Base-by-base conservation (phyloP, 208 protist genomes). In the Trichomonas tenax region DNA sequence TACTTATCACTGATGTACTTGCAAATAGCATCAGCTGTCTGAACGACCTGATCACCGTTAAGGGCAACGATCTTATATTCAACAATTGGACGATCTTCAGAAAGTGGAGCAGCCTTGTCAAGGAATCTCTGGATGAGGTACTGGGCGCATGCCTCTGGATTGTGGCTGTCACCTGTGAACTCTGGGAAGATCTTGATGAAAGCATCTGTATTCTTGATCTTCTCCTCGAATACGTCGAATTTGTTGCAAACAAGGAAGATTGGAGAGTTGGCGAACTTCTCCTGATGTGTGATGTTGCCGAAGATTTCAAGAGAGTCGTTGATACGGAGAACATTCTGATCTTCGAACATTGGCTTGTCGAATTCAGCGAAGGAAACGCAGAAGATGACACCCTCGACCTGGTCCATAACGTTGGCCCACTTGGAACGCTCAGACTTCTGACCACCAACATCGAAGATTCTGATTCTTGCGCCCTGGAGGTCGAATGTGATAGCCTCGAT, bases 391-490 rank as follows among this genome's bases (percentile, higher is more conserved):
- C 93, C 46, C 34, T 23, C 38, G 63, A 96, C 93, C 41, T 96
- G 46, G 34, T 82, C n/a, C 46, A 96, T 82, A 45, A 81, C 31
- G 34, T 96, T 63, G 3, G 41, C 40, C 98, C 95, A 99, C 96
- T 97, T 97, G 21, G 46, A 41, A 51, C 97, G 96, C 63, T 97
- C 96, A 40, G n/a, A 96, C 44, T 96, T 93, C 86, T 97, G 97
- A 63, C 97, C 97, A 96, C 97, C 97, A 40, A 97, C 97, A 82
- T 97, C 97, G 46, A 81, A 96, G n/a, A 96, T 96, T 23, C 93
- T 31, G 14, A 96, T 96, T 21, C 63, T 26, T 36, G 93, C 93
- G 2, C 40, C 93, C 17, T 96, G 17, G 21, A 81, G 11, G 23
- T 51, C 6, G 11, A 82, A 82, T 81, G 93, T 96, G 14, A 63